These are phyloP conservation scores for Dentipellis sp. DNA, from an alignment of 768 basidiomycete species.

Conservation along the genomic window DNA sequence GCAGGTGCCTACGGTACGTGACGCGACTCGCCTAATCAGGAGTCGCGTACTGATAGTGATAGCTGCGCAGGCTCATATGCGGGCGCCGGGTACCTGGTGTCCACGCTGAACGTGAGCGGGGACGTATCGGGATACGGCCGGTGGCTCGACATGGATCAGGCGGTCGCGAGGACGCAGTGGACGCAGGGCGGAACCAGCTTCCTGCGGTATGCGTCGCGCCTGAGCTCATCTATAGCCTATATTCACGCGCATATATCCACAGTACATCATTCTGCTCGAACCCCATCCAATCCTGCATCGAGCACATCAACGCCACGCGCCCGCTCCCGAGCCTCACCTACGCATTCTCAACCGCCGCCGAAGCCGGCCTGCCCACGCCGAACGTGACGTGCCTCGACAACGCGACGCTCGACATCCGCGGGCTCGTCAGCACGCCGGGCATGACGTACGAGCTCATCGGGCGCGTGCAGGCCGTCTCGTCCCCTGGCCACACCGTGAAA, in stretches of 20 bases:
- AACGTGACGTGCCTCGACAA: slow-evolving; percentile 52
- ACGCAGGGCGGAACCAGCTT: slow-evolving; percentile 38
- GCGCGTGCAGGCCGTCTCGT: slow-evolving; percentile 27
- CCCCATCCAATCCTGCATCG: slow-evolving; percentile 50
- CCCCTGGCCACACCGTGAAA: slow-evolving; percentile 6
- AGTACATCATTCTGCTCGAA: slow-evolving; percentile 61
- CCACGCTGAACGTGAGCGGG: slow-evolving; percentile 30
- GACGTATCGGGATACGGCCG: slow-evolving; percentile 37
- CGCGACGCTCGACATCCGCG: slow-evolving; percentile 45
- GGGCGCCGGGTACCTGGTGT: slow-evolving; percentile 52
- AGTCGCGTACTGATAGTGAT: background rate
- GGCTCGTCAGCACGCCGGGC: slow-evolving; percentile 40
- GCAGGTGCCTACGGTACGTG: slow-evolving; percentile 53
- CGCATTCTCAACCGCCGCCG: slow-evolving; percentile 34
- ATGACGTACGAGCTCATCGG: slow-evolving; percentile 66
- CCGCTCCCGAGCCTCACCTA: slow-evolving; percentile 34
- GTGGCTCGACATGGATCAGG: slow-evolving; percentile 65
- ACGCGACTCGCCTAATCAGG: background rate
- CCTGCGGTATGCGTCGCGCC: slow-evolving; percentile 31
- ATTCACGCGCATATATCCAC: background rate
- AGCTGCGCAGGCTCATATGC: slow-evolving; percentile 50
- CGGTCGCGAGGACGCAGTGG: slow-evolving; percentile 51
- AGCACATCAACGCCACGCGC: slow-evolving; percentile 36
- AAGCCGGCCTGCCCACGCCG: slow-evolving; percentile 40
- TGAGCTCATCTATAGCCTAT: background rate